Conservation (phyloP, 2,329 filamentous ascomycete species). For the Emergomyces pasteurianus region DNA sequence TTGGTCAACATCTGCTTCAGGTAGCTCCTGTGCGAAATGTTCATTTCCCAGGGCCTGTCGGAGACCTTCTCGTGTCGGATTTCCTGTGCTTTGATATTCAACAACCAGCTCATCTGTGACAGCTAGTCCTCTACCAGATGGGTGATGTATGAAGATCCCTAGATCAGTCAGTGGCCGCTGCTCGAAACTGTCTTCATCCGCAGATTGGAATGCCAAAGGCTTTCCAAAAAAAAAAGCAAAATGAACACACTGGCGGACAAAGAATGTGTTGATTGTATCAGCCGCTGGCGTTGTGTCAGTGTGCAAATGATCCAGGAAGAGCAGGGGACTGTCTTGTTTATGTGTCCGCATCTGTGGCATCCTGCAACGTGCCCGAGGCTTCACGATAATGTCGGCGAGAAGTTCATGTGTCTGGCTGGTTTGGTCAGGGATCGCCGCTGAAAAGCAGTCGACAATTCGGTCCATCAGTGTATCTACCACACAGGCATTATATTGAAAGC, state of each 20-base stretch:
- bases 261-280: slow-evolving; percentile 12
- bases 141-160: too few relatives aligned
- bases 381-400: slow-evolving; percentile 8
- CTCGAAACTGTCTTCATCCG: not conserved
- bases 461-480: slow-evolving; percentile 11
- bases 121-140: not conserved
- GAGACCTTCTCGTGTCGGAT: too few relatives aligned
- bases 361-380: slow-evolving; percentile 10
- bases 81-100: too few relatives aligned
- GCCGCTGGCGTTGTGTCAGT: not conserved
- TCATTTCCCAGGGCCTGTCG: too few relatives aligned
- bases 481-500: slow-evolving; percentile 11
- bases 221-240: slow-evolving; percentile 15
- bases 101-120: not conserved
- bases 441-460: slow-evolving; percentile 13
- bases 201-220: not conserved
- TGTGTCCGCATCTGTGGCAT: slow-evolving; percentile 8
- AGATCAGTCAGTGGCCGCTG: too few relatives aligned
- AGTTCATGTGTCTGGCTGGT: slow-evolving; percentile 1
- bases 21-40: too few relatives aligned
- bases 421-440: slow-evolving; percentile 10
- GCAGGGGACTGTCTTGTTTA: slow-evolving; percentile 10
- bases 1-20: too few relatives aligned
- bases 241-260: slow-evolving; percentile 16
- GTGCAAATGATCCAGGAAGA: slow-evolving; percentile 14